Evolutionary conservation across 257 asterid genomes (phyloP), one percentile per base, ranked within the genome.

Genomic region (Echium plantagineum): DNA sequence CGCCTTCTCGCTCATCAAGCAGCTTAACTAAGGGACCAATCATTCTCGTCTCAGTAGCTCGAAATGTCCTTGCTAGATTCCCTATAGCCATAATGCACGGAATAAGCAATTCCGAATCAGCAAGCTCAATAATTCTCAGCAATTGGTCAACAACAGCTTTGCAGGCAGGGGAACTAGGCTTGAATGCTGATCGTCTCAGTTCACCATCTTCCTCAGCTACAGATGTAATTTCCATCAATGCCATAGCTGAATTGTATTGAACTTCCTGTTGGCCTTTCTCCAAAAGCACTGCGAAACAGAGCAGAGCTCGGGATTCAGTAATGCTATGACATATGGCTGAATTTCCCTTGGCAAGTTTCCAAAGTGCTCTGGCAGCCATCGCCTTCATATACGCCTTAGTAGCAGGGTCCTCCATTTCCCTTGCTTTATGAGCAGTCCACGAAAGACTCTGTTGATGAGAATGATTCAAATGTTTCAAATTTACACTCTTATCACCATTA

Each of bases 151-250:
- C 86, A 0, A 80, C 85, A 0, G 89, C 91, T 57, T 83, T 83
- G 75, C 94, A 83, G 46, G 91, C 91, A 1, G 82, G 86, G 0
- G 91, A 79, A 59, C 79, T 85, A 55, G 94, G 94, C 70, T 81
- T 83, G 75, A 85, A 85, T 0, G 91, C 91, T 1, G 91, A 71
- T 58, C 81, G 57, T 60, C 91, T 72, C 18, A 83, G 65, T 18
- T 85, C 94, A 3, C 89, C 64, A 7, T 85, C 89, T 17, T 63
- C 60, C 24, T 83, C 89, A 2, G 94, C 94, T 12, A 83, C 85
- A 0, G 91, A 81, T 0, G 94, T 83, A 60, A 85, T 85, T 76
- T 85, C 94, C 91, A 83, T 83, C 66, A 70, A 35, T 2, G 75
- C 75, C 66, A 59, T 60, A 7, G 75, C 64, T 15, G 71, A 70